phyloP scores from a whole-genome alignment of 2,329 filamentous ascomycete species.

The Aspergillus viridinutans region DNA sequence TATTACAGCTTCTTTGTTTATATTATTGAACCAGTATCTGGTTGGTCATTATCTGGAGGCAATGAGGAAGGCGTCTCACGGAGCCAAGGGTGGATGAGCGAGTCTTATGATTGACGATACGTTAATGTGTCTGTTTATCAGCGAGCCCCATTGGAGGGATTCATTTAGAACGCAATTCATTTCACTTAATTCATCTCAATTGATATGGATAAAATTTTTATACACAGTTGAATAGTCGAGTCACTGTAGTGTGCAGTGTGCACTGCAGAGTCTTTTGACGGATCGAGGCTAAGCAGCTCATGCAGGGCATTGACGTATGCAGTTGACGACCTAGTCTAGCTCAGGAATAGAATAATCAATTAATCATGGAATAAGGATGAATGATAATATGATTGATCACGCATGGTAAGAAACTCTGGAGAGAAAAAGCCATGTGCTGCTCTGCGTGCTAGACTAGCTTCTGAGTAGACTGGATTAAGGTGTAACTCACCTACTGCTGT shows the following conservation, averaged over 20 bases:
- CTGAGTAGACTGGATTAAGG: too few species aligned
- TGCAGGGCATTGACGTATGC: background rate
- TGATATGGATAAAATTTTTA: background rate
- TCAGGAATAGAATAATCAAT: too few species aligned
- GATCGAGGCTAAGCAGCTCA: background rate
- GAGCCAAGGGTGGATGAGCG: slow-evolving; percentile 7
- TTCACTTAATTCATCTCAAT: background rate
- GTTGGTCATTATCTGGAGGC: background rate
- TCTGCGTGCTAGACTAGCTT: too few species aligned
- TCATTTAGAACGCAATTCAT: background rate
- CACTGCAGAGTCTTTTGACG: too few species aligned
- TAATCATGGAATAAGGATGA: too few species aligned
- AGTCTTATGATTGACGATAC: slow-evolving; percentile 14
- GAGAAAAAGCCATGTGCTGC: too few species aligned
- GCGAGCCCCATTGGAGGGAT: background rate
- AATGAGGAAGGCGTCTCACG: slow-evolving; percentile 15
- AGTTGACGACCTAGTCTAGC: too few species aligned
- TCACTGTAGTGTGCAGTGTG: too few species aligned
- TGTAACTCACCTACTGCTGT: too few species aligned
- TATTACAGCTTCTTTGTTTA: slow-evolving; percentile 7
- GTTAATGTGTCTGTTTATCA: background rate
- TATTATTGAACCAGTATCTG: slow-evolving; percentile 5
- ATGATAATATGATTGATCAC: too few species aligned
- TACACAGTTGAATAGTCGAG: too few species aligned
- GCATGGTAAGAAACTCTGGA: too few species aligned